Conservation (phyloP, 441 rosid genomes). For the Populus trichocarpa region DNA sequence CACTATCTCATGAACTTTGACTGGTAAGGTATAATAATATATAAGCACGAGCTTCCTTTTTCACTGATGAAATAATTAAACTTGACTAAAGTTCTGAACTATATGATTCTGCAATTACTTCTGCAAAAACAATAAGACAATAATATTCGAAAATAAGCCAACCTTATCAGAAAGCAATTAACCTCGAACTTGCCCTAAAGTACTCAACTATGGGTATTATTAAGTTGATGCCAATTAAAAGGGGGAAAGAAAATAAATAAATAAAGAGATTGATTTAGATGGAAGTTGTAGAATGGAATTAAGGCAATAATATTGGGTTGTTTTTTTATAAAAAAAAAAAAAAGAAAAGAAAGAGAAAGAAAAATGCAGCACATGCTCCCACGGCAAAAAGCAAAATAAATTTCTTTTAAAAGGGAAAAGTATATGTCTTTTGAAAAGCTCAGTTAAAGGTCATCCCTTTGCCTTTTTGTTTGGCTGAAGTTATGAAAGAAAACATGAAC, state of each 20-base stretch:
- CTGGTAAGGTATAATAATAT: not conserved
- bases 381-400: not conserved
- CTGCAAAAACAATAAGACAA: not conserved
- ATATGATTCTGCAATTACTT: not conserved
- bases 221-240: too few species aligned
- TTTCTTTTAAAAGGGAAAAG: conserved; percentile 1
- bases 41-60: not conserved
- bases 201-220: not conserved
- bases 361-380: conserved; percentile 12
- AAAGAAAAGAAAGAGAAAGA: conserved; percentile 4
- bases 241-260: too few species aligned
- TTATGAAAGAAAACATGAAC: conserved; percentile 16
- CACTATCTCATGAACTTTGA: not conserved
- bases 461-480: conserved; percentile 22
- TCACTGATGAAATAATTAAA: not conserved
- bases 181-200: not conserved
- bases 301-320: not conserved
- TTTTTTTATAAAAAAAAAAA: not conserved
- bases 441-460: not conserved
- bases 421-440: conserved; percentile 8
- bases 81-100: not conserved
- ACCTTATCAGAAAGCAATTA: too few species aligned
- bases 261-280: too few species aligned
- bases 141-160: not conserved
- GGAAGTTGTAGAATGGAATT: not conserved